Base-by-base conservation (phyloP, 371 early-diverging fungal genomes). In the Syncephalastrum monosporum region DNA sequence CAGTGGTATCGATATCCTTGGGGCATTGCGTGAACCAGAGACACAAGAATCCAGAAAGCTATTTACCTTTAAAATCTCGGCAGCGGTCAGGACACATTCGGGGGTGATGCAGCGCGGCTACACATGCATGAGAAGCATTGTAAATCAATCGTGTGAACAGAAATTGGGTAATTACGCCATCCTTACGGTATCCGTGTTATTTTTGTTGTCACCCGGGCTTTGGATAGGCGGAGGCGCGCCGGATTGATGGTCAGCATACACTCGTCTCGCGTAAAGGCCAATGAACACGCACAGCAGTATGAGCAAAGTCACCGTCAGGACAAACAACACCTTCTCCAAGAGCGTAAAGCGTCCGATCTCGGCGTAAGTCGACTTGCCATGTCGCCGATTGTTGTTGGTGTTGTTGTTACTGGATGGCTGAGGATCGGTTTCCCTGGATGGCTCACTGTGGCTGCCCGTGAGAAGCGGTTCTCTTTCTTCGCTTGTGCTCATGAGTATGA, bases 51-150 rank as follows among this genome's bases (percentile, higher is more conserved):
- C 16, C 27, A 8, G 8, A 44, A 8, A 45, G 42, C 47, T 29
- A 1, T 23, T 59, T 69, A 75, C 76, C 61, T 69, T 53, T 12
- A 79, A 46, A 23, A 88, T 78, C 41, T 82, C 69, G 2, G 84
- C 77, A 1, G 86, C 83, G 3, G 83, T 79, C 33, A 74, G 54
- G 6, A 85, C 76, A 59, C 88, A 88, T 42, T 82, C 79, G 23
- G 82, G 72, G n/a, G 81, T 69, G 3, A 65, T 50, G 59, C 85
- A 84, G 5, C 72, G 23, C 56, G 69, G 63, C 78, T 80, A 53
- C 19, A 16, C 12, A 42, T 41, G 15, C 25, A 19, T n/a, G 25
- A 50, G 24, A 24, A 17, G 15, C 21, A 59, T 53, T 21, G 21
- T 21, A 21, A 21, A 47, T 55, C 16, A 46, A 33, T 29, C n/a